Evolutionary conservation across 257 asterid species (phyloP), one percentile per base, ranked within the genome.

Genomic region (Solanum bulbocastanum): DNA sequence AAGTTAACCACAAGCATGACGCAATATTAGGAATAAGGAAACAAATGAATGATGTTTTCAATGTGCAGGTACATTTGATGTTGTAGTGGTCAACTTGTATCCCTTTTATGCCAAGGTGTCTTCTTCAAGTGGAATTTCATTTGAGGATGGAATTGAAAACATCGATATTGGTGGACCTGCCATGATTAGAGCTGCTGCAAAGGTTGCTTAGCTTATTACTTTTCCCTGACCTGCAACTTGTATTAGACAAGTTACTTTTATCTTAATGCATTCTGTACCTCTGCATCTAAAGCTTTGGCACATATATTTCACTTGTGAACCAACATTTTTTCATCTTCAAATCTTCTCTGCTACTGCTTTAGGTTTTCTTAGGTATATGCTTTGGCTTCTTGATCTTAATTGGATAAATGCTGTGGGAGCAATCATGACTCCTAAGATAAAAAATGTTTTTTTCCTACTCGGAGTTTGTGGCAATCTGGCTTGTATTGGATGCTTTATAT

Each of bases 111-210:
- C 92, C 83, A 96, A 94, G 92, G 99, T 96, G 89, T 90, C 99
- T 78, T 94, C 98, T 58, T 93, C 97, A 87, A 82, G 92, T 68
- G 98, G 94, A 87, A 91, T 96, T 83, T 91, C 98, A 72, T 97
- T 97, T 42, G 99, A 94, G 75, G 98, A 96, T 90, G 99, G 98
- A 88, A 95, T 97, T 88, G 99, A 97, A 92, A 97, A 97, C 92
- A 96, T 97, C 25, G 99, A 97, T 92, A 97, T 96, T 91, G 99
- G 99, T 30, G 99, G 99, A 73, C 99, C 99, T 90, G 92, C 99
- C 90, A 96, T 97, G 99, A 97, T 97, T 84, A 95, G 98, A 92
- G 99, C 98, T 85, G 99, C 99, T 44, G 99, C 99, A 37, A 97
- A 97, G 99, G 99, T 95, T 56, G 25, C 60, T 62, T 18, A 56